Evolutionary conservation across 768 basidiomycete species (phyloP).

Genomic region (Coprinellus micaceus): DNA sequence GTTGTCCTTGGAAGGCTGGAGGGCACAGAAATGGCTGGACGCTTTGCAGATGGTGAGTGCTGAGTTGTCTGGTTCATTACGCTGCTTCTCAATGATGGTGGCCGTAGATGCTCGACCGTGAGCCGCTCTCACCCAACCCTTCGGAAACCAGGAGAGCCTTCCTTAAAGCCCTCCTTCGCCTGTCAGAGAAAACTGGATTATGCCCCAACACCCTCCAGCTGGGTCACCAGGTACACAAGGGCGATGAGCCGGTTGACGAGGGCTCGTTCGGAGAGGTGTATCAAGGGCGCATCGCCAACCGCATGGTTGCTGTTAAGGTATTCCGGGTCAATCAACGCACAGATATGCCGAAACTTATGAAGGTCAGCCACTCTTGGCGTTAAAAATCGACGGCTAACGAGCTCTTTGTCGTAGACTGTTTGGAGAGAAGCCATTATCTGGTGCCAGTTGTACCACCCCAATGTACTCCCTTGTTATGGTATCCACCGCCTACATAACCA

Average conservation of each 20-base stretch:
- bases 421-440: conserved; percentile 15
- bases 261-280: conserved; percentile 9
- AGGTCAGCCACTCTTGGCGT: not conserved
- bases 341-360: conserved; percentile 1
- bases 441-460: conserved; percentile 13
- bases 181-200: conserved; percentile 5
- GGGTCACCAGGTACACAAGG: conserved; percentile 1
- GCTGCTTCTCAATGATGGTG: too few species aligned
- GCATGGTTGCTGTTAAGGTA: conserved; percentile 6
- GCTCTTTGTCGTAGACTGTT: conserved; percentile 7
- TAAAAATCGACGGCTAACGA: not conserved
- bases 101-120: too few species aligned
- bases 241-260: conserved; percentile 4
- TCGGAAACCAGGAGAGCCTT: not conserved
- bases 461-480: conserved; percentile 15
- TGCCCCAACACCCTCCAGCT: conserved; percentile 9
- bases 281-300: conserved; percentile 6
- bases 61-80: too few species aligned
- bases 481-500: conserved; percentile 10
- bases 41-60: too few species aligned
- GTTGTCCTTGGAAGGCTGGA: too few species aligned
- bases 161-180: conserved; percentile 7
- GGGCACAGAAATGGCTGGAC: too few species aligned
- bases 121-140: too few species aligned
- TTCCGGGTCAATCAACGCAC: conserved; percentile 4